These are phyloP conservation scores for Trichoderma sp. DNA, from an alignment of 2,329 filamentous ascomycete genomes.

Conservation along the genomic window DNA sequence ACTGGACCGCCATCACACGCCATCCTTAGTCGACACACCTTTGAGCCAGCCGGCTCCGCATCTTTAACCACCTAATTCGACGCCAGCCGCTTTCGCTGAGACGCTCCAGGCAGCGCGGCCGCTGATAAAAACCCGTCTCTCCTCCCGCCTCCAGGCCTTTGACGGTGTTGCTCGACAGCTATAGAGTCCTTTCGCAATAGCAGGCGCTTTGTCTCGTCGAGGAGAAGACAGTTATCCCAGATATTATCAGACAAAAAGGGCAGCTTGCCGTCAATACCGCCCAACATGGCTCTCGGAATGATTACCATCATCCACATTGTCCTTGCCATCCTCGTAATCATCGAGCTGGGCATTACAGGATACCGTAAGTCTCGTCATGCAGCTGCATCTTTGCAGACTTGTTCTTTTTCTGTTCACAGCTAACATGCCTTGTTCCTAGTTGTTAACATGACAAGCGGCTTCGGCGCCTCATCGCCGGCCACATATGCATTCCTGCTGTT, in stretches of 20 bases:
- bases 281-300: constrained; percentile 55
- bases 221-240: background rate
- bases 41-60: constrained; percentile 7
- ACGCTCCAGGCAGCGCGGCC: background rate
- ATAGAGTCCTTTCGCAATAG: background rate
- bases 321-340: constrained; percentile 68
- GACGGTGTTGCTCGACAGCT: background rate
- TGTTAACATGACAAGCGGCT: constrained; percentile 22
- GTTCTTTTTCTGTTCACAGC: no score
- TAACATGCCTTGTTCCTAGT: constrained; percentile 11
- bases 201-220: background rate
- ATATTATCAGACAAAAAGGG: background rate
- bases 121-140: constrained; percentile 11
- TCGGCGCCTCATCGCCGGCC: constrained; percentile 48
- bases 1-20: constrained; percentile 23
- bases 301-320: constrained; percentile 65
- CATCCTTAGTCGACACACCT: constrained; percentile 19
- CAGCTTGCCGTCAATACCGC: background rate
- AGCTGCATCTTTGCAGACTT: no score
- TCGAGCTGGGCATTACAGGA: constrained; percentile 73
- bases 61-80: constrained; percentile 16
- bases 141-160: background rate
- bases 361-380: constrained; percentile 59
- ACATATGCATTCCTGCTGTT: constrained; percentile 79
- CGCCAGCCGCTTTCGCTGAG: constrained; percentile 7